Base-by-base conservation (phyloP, 139 green algal species). In the Auxenochlorella protothecoides region DNA sequence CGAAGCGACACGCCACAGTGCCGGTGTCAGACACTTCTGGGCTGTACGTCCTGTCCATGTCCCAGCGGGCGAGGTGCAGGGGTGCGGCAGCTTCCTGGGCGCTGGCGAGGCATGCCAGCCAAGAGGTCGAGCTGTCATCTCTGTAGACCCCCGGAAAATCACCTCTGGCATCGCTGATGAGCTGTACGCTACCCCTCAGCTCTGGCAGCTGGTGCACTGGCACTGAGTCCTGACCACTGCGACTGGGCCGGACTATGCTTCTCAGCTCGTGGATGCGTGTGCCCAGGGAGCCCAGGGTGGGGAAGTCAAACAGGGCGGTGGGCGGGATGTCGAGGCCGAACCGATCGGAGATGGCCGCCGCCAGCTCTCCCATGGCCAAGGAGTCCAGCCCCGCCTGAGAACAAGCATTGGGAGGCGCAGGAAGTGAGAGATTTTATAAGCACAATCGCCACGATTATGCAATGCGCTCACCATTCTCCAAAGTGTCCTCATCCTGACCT, bases 221-320 rank as follows among this genome's bases (percentile, higher is more conserved):
- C 27, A 44, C 27, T 44, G 27, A 44, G 27, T 44, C 27, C 1
- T 44, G 27, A 44, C 27, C 27, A 44, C 27, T 44, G 27, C 27
- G 27, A 44, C 27, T 44, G 27, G 27, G 27, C 27, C 27, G 27
- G 27, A 44, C 27, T 44, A 44, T 44, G 27, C 27, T 44, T 44
- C 27, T 44, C 27, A 44, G 27, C 27, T 44, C 27, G 27, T 44
- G 27, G 27, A 44, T 44, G 27, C 27, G 27, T 44, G 27, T 64
- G 2, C 70, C 59, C 4, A 83, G 70, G 5, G 62, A 74, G 13
- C 62, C 70, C n/a, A 85, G 65, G 3, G 85, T 88, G 6, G 87
- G 89, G 74, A 89, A 88, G 74, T 93, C 89, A 55, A 93, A 89
- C 14, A 85, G 76, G 4, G 92, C 66, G 9, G 85, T 95, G 6